Evolutionary conservation across 2,329 filamentous ascomycete genomes (phyloP), one percentile per base, ranked within the genome.

Genomic region (Trichophyton mentagrophytes): DNA sequence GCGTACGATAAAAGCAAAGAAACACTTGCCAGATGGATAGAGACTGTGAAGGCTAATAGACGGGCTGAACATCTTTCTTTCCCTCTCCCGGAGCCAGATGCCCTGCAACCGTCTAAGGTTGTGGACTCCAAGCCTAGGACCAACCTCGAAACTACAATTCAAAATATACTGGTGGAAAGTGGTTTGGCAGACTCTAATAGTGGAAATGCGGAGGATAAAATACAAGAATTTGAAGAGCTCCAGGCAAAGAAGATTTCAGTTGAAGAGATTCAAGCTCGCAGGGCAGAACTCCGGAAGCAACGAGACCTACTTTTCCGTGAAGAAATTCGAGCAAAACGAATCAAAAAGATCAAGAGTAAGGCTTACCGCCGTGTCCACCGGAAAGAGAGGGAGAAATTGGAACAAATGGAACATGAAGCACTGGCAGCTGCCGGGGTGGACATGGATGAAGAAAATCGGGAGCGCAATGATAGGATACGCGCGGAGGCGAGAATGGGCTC

Each of bases 301-400:
- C 82, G 93, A 66, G 92, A 97, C 68, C 76, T 96, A 6, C 81
- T 92, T 65, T 96, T 95, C 67, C 83, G 91, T 9, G 92, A 97
- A 74, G 87, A 95, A 69, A 86, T 90, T 49, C 87, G 90, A 61
- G 84, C 90, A 6, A 95, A 91, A 75, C 86, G 93, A 25, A 90
- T 99, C 75, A 96, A 96, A 77, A 97, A 97, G 79, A 99, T 99
- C 77, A 99, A 99, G 80, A 95, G 89, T 71, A 99, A 96, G 73
- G 84, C 90, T 0, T 99, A 95, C 71, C 88, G 92, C 60, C 86
- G 91, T 51, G 87, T 97, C 13, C 92, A 97, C 74, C 85, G 92
- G 42, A 96, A 87, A 70, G 88, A 88, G 70, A 79, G 83, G 13
- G 82, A 86, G 70, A 80, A 79, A 64, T 69, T 81, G 62, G 79